phyloP scores from a whole-genome alignment of 225 moss, liverwort and hornwort genomes.

The Climacium dendroides region DNA sequence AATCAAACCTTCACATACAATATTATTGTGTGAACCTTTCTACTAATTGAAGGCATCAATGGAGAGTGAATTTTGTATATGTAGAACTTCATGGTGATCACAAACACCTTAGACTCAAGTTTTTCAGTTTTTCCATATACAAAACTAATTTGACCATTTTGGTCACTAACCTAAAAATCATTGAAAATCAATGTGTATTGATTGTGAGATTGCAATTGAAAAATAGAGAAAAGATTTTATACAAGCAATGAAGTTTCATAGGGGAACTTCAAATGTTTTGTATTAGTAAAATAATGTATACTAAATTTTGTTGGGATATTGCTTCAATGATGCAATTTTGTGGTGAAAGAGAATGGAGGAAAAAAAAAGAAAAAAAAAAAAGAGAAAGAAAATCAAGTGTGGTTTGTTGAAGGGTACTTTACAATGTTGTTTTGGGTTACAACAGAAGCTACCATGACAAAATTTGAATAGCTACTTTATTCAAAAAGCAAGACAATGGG shows the following conservation, averaged over 20 bases:
- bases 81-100: neutral
- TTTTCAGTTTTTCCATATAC: no score
- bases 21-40: neutral
- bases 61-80: neutral
- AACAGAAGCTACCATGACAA: neutral
- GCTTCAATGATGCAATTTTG: neutral
- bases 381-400: neutral
- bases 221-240: accelerated
- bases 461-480: neutral
- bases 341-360: neutral
- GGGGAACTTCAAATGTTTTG: neutral
- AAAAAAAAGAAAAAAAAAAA: accelerated
- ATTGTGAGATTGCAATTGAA: neutral
- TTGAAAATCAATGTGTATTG: neutral
- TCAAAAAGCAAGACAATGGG: neutral
- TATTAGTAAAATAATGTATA: neutral
- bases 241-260: accelerated
- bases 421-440: neutral
- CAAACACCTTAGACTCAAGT: neutral
- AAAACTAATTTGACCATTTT: no score
- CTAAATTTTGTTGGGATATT: no score
- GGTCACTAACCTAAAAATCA: accelerated
- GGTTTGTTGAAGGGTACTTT: neutral
- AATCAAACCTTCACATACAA: accelerated
- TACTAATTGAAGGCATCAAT: neutral